Evolutionary conservation across 345 rosid genomes (phyloP).

Genomic region (Sapria himalayana): DNA sequence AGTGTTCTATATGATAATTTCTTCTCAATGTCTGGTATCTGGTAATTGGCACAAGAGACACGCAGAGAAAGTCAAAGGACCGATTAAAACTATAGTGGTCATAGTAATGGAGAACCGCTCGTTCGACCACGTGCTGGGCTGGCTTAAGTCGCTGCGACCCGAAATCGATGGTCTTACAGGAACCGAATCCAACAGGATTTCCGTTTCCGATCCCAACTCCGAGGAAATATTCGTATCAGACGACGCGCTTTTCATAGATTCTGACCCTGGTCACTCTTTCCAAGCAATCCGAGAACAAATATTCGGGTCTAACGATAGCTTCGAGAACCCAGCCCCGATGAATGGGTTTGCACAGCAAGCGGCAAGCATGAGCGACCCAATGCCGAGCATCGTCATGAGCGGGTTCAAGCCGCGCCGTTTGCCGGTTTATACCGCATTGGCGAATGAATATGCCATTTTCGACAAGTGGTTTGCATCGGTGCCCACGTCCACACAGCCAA

Average conservation of each 20-base stretch:
- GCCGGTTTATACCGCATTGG: conserved; percentile 62
- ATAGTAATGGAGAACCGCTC: conserved; percentile 97
- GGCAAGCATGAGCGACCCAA: conserved; percentile 35
- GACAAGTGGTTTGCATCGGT: conserved; percentile 99
- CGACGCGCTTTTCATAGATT: conserved; percentile 67
- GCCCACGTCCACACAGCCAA: conserved; percentile 95
- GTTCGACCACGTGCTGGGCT: conserved; percentile 81
- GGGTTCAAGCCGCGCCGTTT: conserved; percentile 54
- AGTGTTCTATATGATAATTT: conserved; percentile 28
- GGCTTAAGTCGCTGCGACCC: conserved; percentile 83
- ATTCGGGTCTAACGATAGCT: conserved; percentile 51
- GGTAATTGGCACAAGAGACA: conserved; percentile 13
- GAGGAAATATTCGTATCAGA: conserved; percentile 33
- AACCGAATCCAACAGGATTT: conserved; percentile 36
- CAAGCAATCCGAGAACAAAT: conserved; percentile 95
- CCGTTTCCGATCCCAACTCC: conserved; percentile 42
- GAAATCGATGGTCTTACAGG: conserved; percentile 77
- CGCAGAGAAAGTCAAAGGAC: conserved; percentile 41
- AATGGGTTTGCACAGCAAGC: conserved; percentile 89
- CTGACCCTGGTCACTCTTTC: conserved; percentile 96
- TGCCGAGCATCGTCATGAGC: conserved; percentile 58
- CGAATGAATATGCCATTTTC: conserved; percentile 71
- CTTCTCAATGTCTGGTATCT: conserved; percentile 30
- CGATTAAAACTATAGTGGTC: conserved; percentile 78
- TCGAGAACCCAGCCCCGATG: conserved; percentile 41